These are phyloP conservation scores for Fagus crenata DNA, from an alignment of 306 rosid species.

Conservation along the genomic window DNA sequence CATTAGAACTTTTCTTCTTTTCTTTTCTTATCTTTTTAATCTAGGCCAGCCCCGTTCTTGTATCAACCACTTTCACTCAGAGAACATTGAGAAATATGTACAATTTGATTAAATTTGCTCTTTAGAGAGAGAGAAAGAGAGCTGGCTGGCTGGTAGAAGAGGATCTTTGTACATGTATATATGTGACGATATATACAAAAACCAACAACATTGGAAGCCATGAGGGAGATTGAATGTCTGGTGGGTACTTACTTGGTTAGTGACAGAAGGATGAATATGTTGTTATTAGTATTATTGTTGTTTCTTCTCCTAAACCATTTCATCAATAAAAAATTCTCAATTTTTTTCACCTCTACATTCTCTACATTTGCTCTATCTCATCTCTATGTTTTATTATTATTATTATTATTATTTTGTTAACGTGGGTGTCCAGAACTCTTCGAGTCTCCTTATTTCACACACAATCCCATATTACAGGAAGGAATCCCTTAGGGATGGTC, in stretches of 20 bases:
- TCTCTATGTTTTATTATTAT: not conserved
- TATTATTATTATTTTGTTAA: too few species aligned
- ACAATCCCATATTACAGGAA: too few species aligned
- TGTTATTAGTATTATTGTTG: constrained; percentile 32
- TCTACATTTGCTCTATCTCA: not conserved
- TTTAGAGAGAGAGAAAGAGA: constrained; percentile 39
- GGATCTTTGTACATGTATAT: constrained; percentile 60
- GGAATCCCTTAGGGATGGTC: too few species aligned
- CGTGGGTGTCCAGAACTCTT: too few species aligned
- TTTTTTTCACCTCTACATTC: constrained; percentile 6
- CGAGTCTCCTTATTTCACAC: too few species aligned
- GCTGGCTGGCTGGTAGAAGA: constrained; percentile 49
- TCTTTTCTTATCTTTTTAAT: constrained; percentile 13
- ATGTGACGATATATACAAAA: constrained; percentile 63
- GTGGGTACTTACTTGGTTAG: constrained; percentile 58
- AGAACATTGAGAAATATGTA: constrained; percentile 36
- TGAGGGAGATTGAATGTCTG: constrained; percentile 56
- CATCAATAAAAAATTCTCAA: constrained; percentile 59
- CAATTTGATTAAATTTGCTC: constrained; percentile 45
- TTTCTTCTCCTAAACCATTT: constrained; percentile 34
- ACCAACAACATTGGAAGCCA: constrained; percentile 38
- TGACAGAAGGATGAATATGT: constrained; percentile 54
- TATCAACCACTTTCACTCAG: constrained; percentile 14
- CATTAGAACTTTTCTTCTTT: constrained; percentile 3
- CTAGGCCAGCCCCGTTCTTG: constrained; percentile 47